Evolutionary conservation across 768 basidiomycete genomes (phyloP), one percentile per base, ranked within the genome.

Genomic region (Imleria badia): DNA sequence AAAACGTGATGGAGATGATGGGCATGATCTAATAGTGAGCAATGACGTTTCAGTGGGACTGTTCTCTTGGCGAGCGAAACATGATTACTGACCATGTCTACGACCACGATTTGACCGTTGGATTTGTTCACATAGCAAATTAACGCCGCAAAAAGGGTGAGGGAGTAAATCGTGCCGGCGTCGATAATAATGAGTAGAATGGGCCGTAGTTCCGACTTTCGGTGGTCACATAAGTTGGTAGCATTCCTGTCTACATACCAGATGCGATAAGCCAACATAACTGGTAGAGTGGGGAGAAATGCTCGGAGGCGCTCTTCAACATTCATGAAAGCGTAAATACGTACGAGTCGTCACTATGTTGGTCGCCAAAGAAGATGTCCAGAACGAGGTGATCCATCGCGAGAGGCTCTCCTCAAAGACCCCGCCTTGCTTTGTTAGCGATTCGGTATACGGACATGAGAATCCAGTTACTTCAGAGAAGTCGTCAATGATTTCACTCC

Each of bases 1-100:
- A 74, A 62, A 75, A 77, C 5, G 72, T 70, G 63, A 77, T 76
- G 6, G 70, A 72, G 48, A 76, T 76, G 51, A 75, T 72, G 17
- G 73, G 75, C 9, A 66, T 68, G 42, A 72, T 60, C 74, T 75
- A 26, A 31, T n/a, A 42, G n/a, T 35, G 14, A 30, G n/a, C 3
- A 35, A 26, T 12, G 15, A 10, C 7, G 30, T 3, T 20, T 53
- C 35, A 58, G 50, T 40, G 22, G 3, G 30, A 47, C 9, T 5
- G 36, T 50, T 23, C 22, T 42, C 14, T 41, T 14, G 35, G 15
- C 19, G n/a, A 38, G 19, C 14, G 38, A 50, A 3, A 22, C 1
- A 19, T 3, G 23, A 41, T 12, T 40, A 48, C 66, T 64, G 12
- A 75, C 75, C 62, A 72, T 66, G 59, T 73, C 70, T 20, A 77